These are phyloP conservation scores for Candida ponderosae DNA, from an alignment of 805 yeast species.

Conservation along the genomic window DNA sequence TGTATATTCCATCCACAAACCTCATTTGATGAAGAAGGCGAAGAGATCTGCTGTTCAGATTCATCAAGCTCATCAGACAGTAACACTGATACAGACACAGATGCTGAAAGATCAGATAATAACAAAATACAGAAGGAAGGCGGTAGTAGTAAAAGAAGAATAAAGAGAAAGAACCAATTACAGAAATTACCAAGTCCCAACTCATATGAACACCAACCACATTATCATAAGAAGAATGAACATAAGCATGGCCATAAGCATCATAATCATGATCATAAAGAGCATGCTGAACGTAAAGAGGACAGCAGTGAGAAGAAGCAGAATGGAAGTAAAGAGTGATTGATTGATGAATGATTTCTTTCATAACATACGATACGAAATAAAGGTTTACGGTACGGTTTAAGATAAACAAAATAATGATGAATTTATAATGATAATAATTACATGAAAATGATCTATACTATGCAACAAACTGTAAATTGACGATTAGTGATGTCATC, in stretches of 20 bases:
- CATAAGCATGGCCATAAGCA: constrained; percentile 4
- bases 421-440: too few relatives aligned
- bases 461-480: background rate
- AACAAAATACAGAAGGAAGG: background rate
- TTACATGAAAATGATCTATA: too few relatives aligned
- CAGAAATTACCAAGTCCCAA: constrained; percentile 45
- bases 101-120: constrained; percentile 16
- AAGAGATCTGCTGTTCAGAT: constrained; percentile 24
- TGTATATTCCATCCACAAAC: constrained; percentile 79
- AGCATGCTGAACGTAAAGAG: background rate
- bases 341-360: too few relatives aligned
- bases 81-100: constrained; percentile 26
- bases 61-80: constrained; percentile 30
- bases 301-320: too few relatives aligned
- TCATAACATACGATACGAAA: background rate
- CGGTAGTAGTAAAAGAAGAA: constrained; percentile 21
- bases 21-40: constrained; percentile 43
- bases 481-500: background rate
- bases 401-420: too few relatives aligned
- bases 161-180: constrained; percentile 24
- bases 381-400: too few relatives aligned
- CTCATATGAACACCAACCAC: constrained; percentile 87
- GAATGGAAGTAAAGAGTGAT: too few relatives aligned
- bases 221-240: constrained; percentile 28
- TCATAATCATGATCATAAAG: constrained; percentile 1